phyloP scores from a whole-genome alignment of 192 early-diverging fungal species.

The Mortierella hygrophila region DNA sequence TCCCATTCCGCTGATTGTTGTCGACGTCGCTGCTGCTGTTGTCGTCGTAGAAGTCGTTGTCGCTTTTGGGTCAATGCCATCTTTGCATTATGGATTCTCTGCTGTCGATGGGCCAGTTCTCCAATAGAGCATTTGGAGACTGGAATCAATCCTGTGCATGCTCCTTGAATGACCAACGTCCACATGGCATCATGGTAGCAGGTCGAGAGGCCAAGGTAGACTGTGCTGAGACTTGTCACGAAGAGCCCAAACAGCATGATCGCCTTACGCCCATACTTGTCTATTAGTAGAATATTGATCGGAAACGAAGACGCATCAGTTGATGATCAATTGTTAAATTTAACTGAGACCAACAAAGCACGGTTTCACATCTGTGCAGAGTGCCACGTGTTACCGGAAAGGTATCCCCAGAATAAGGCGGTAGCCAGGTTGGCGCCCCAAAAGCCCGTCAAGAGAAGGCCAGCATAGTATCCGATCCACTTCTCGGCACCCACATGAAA shows the following conservation, averaged over 20 bases:
- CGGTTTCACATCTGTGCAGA: background rate
- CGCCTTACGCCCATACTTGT: constrained; percentile 38
- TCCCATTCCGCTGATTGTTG: background rate
- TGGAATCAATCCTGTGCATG: constrained; percentile 26
- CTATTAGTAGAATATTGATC: background rate
- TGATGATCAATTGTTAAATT: background rate
- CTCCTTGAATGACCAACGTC: constrained; percentile 26
- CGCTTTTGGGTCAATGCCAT: background rate
- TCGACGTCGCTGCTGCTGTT: background rate
- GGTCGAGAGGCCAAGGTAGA: constrained; percentile 22
- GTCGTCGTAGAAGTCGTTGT: constrained; percentile 2
- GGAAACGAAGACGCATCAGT: background rate
- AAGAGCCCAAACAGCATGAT: constrained; percentile 25
- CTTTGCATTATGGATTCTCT: constrained; percentile 13
- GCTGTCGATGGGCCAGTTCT: constrained; percentile 26
- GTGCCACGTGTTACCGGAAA: constrained; percentile 14
- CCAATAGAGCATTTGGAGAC: constrained; percentile 42
- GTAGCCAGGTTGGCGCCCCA: constrained; percentile 36
- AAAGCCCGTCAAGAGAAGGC: constrained; percentile 32
- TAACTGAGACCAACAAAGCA: background rate
- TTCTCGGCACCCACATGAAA: constrained; percentile 35
- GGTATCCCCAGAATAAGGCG: constrained; percentile 29
- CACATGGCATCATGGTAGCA: constrained; percentile 38
- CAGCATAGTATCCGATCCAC: constrained; percentile 47
- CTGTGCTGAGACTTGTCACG: constrained; percentile 39